Percentiles rank a stretch among this genome's conserved stretches.
Evolutionary conservation across 2,329 filamentous ascomycete genomes (phyloP).

Genomic region (Microascus cirrosus): DNA sequence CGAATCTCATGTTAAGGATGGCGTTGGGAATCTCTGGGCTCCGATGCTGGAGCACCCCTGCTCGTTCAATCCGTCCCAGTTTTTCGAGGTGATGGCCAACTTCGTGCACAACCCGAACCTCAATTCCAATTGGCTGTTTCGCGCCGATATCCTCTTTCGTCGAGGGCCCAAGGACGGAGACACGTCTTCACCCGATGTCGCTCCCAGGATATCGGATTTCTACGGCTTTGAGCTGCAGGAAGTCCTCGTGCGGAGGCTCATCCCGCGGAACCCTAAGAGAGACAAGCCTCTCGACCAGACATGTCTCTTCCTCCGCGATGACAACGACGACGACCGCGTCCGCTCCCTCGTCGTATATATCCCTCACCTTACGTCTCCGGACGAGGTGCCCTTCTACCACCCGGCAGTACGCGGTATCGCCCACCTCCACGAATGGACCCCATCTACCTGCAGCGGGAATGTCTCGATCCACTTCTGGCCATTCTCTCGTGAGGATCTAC

Average conservation of each 20-base stretch:
- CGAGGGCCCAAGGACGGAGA: constrained; percentile 13
- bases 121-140: constrained; percentile 66
- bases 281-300: constrained; percentile 73
- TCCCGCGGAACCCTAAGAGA: constrained; percentile 70
- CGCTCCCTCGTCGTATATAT: constrained; percentile 55
- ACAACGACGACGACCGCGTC: constrained; percentile 11
- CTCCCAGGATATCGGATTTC: constrained; percentile 28
- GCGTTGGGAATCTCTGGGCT: constrained; percentile 31
- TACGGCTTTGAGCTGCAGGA: constrained; percentile 19
- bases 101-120: constrained; percentile 70
- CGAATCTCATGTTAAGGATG: constrained; percentile 17
- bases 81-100: constrained; percentile 59
- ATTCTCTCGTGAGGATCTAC: constrained; percentile 25
- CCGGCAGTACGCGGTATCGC: constrained; percentile 64
- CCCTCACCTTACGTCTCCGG: constrained; percentile 53
- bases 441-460: constrained; percentile 23
- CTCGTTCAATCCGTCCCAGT: constrained; percentile 51
- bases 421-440: constrained; percentile 59
- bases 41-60: constrained; percentile 46
- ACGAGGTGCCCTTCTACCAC: constrained; percentile 78
- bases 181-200: constrained; percentile 10
- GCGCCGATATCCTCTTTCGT: constrained; percentile 56
- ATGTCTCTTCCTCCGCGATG: constrained; percentile 47
- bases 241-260: constrained; percentile 58
- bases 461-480: constrained; percentile 52